Evolutionary conservation across 805 yeast genomes (phyloP).

Genomic region (Vanderwaltozyma tropicalis): DNA sequence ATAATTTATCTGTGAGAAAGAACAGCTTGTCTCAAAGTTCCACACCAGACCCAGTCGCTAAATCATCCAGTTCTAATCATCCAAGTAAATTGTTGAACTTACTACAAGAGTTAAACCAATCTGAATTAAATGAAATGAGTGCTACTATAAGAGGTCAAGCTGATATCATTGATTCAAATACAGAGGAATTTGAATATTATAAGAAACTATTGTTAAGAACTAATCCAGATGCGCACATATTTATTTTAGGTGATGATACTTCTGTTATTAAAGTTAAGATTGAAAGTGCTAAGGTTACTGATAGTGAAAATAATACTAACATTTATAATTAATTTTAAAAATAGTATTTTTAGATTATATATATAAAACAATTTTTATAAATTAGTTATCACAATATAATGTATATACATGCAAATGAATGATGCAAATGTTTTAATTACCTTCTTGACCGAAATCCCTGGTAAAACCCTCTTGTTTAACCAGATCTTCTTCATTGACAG

Average conservation of each 20-base stretch:
- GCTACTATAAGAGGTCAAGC: constrained; percentile 76
- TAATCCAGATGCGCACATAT: constrained; percentile 61
- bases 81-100: constrained; percentile 43
- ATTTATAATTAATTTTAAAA: constrained; percentile 21
- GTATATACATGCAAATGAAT: no score
- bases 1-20: constrained; percentile 29
- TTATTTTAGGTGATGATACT: constrained; percentile 51
- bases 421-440: constrained; percentile 37
- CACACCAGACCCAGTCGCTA: constrained; percentile 17
- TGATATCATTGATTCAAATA: constrained; percentile 36
- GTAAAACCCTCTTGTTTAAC: constrained; percentile 80
- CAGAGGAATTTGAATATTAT: constrained; percentile 48
- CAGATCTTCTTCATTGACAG: constrained; percentile 81
- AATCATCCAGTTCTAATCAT: constrained; percentile 15
- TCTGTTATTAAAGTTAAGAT: constrained; percentile 59
- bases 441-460: constrained; percentile 94
- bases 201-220: constrained; percentile 49
- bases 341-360: not conserved
- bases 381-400: not conserved
- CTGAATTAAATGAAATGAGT: constrained; percentile 68
- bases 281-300: constrained; percentile 67
- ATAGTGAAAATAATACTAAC: constrained; percentile 49
- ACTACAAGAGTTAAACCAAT: constrained; percentile 66
- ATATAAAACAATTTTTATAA: not conserved
- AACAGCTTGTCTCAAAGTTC: constrained; percentile 21